Conservation (phyloP, 768 basidiomycete species). For the Tricholoma sp. region DNA sequence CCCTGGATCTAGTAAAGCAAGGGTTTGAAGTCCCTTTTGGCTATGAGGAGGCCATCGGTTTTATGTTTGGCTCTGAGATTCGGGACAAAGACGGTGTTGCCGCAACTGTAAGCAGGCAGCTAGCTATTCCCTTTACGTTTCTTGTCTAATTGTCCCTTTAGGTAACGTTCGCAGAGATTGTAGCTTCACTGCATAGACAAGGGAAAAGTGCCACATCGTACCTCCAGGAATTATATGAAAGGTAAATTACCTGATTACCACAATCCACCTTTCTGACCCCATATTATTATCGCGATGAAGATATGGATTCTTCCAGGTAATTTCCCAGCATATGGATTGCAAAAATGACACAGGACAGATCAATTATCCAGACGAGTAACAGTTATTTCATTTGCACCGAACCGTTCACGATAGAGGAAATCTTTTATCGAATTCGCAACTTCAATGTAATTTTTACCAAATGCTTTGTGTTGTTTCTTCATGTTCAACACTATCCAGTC, state of each 20-base stretch:
- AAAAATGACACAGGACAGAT: background rate
- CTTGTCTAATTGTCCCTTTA: constrained; percentile 22
- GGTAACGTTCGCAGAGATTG: constrained; percentile 70
- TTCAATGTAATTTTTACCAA: constrained; percentile 36
- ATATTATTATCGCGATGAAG: constrained; percentile 27
- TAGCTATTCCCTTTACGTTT: background rate
- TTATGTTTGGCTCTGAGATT: constrained; percentile 76
- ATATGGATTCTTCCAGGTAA: constrained; percentile 76
- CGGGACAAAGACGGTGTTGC: constrained; percentile 88
- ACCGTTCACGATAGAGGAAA: constrained; percentile 54
- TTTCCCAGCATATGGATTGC: background rate
- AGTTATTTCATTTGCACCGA: constrained; percentile 79
- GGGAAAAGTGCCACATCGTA: constrained; percentile 53
- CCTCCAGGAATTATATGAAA: constrained; percentile 58
- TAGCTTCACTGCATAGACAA: constrained; percentile 39
- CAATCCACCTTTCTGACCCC: background rate
- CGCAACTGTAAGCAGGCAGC: constrained; percentile 49
- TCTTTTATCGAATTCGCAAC: constrained; percentile 64
- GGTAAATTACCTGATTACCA: constrained; percentile 28
- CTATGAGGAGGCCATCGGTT: constrained; percentile 92
- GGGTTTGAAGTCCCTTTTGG: constrained; percentile 77
- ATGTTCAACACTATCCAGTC: background rate
- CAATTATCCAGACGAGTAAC: constrained; percentile 57
- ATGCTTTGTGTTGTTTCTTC: background rate
- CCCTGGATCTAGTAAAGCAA: constrained; percentile 52